Evolutionary conservation across 768 basidiomycete genomes (phyloP), one percentile per base, ranked within the genome.

Genomic region (Tricholoma sp.): DNA sequence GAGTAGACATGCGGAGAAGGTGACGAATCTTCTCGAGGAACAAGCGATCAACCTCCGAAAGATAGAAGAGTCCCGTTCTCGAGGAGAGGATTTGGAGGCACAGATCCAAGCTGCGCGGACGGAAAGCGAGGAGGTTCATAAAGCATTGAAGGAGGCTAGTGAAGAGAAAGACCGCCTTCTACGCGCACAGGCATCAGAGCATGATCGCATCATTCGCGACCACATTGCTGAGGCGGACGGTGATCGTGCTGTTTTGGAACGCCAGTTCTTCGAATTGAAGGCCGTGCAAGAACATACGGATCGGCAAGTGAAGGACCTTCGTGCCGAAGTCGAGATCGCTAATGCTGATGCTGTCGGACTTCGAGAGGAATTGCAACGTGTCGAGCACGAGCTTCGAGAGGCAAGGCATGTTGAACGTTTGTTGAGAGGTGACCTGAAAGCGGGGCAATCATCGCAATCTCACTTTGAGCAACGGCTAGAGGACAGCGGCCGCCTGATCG

Each of bases 141-240:
- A 75, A 52, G 86, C 89, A 43, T 71, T 94, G 50, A 80, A 77
- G 59, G 82, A 88, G 57, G 85, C 89, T 2, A 79, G 83, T 41
- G 71, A 70, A 60, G 93, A 97, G 72, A 91, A 92, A 71, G 93
- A 96, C 56, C 75, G 86, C 19, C 74, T 92, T 14, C 72, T 93
- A 56, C 82, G 79, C 41, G 79, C 77, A 2, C 91, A 93, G 67
- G 87, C 89, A 6, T 83, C 81, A 12, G 89, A 83, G 63, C 80
- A 83, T 60, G 80, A 82, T 37, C 74, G 79, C 19, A 76, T 79
- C 50, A 83, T 97, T 60, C 83, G 92, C 1, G 94, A 97, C 67
- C 90, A 94, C 64, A 87, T 89, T 55, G 89, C 89, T 2, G 95
- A 98, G 70, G 91, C 94, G 12, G 93, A 97, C 65, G 91, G 94